phyloP scores from a whole-genome alignment of 2,329 filamentous ascomycete species.

The Aspergillus japonicus region DNA sequence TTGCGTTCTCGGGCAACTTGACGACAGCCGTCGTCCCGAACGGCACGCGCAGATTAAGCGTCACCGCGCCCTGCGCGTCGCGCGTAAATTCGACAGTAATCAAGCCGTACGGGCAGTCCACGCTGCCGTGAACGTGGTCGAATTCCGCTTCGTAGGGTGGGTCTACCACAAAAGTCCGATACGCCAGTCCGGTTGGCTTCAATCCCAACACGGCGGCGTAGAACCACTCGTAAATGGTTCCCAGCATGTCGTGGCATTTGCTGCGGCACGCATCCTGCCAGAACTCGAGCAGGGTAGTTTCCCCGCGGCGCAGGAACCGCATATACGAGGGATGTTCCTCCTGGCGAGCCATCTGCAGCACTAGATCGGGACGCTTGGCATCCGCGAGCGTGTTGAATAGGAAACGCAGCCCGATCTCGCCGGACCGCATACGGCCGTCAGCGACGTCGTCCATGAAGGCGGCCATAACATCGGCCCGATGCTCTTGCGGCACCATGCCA shows the following conservation, averaged over 20 bases:
- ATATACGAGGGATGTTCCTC: constrained; percentile 52
- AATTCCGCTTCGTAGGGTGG: constrained; percentile 46
- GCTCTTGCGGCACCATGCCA: constrained; percentile 15
- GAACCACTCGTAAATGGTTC: constrained; percentile 52
- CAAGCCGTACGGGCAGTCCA: constrained; percentile 24
- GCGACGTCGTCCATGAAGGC: constrained; percentile 22
- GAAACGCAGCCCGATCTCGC: constrained; percentile 25
- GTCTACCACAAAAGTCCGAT: constrained; percentile 41
- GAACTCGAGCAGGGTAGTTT: constrained; percentile 73
- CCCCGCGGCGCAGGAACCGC: constrained; percentile 48
- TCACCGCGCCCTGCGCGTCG: neutral
- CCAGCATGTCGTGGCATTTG: constrained; percentile 60
- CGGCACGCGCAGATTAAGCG: neutral
- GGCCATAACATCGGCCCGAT: constrained; percentile 19
- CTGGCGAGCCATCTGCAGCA: constrained; percentile 43
- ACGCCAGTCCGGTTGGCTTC: constrained; percentile 39
- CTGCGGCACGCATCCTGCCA: constrained; percentile 78
- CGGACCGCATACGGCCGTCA: constrained; percentile 21
- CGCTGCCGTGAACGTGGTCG: constrained; percentile 21
- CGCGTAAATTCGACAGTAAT: constrained; percentile 3
- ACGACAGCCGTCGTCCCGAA: neutral
- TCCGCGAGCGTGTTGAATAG: constrained; percentile 25
- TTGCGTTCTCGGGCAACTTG: neutral
- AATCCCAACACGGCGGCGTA: constrained; percentile 45
- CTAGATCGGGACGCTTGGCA: constrained; percentile 22